Conservation (phyloP, 257 asterid species). For the Solanum commersonii region DNA sequence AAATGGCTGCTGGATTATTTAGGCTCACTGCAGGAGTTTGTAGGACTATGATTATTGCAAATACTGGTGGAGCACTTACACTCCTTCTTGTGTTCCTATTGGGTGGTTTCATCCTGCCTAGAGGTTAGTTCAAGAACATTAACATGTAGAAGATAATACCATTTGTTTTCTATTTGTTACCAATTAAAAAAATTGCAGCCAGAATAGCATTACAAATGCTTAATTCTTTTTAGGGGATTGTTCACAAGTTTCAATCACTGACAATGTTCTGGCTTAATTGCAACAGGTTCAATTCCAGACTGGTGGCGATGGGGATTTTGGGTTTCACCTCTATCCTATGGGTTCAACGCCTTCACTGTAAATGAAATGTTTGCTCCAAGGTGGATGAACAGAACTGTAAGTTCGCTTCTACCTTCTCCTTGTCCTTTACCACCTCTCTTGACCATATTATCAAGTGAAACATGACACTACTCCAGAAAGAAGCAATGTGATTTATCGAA, state of each 20-base stretch:
- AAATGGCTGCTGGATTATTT: slow-evolving; percentile 60
- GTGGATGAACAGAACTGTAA: slow-evolving; percentile 40
- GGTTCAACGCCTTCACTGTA: slow-evolving; percentile 39
- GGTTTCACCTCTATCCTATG: slow-evolving; percentile 53
- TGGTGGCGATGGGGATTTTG: slow-evolving; percentile 78
- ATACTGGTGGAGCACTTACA: slow-evolving; percentile 51
- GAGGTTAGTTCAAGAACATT: slow-evolving; percentile 25
- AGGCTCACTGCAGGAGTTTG: slow-evolving; percentile 51
- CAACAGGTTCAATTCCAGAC: slow-evolving; percentile 38
- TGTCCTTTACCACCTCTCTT: background rate
- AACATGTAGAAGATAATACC: background rate
- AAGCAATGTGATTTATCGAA: background rate
- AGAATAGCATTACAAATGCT: background rate
- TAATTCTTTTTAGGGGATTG: background rate
- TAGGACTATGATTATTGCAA: slow-evolving; percentile 52
- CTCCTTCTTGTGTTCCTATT: slow-evolving; percentile 49
- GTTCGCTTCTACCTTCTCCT: background rate
- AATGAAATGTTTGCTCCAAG: slow-evolving; percentile 58
- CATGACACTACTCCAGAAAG: background rate
- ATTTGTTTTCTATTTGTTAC: background rate
- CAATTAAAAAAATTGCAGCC: background rate
- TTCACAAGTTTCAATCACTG: background rate
- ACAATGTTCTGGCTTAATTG: background rate
- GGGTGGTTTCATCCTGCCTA: slow-evolving; percentile 67
- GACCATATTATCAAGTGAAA: background rate